These are phyloP conservation scores for Penicillium psychrosexuale DNA, from an alignment of 2,329 filamentous ascomycete genomes.

Conservation along the genomic window DNA sequence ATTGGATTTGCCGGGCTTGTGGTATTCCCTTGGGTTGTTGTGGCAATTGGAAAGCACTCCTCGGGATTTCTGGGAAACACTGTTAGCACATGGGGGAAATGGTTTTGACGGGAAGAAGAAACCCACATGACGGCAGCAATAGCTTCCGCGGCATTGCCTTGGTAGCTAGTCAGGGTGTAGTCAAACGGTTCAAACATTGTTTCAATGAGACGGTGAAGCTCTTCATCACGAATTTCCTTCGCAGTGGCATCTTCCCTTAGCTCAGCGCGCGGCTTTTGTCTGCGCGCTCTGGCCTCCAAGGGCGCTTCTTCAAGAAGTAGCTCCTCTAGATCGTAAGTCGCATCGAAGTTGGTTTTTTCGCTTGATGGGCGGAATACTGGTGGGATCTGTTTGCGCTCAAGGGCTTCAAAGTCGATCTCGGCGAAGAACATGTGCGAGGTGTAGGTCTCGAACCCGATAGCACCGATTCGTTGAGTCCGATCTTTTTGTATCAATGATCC, in stretches of 20 bases:
- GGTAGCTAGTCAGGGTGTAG: constrained; percentile 79
- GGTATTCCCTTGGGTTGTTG: constrained; percentile 14
- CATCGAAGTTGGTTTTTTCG: constrained; percentile 98
- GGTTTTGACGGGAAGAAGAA: constrained; percentile 1
- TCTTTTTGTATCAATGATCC: constrained; percentile 78
- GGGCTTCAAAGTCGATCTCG: constrained; percentile 73
- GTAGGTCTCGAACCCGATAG: constrained; percentile 76
- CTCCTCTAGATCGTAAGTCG: constrained; percentile 95
- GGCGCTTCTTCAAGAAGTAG: constrained; percentile 90
- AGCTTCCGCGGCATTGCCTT: constrained; percentile 48
- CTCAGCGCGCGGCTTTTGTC: constrained; percentile 89
- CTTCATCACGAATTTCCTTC: constrained; percentile 91
- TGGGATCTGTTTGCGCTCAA: constrained; percentile 83
- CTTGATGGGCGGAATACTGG: constrained; percentile 91
- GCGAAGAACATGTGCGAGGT: constrained; percentile 87
- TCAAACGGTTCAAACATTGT: constrained; percentile 92
- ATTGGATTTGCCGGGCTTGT: constrained; percentile 14
- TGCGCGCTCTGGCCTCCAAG: constrained; percentile 82
- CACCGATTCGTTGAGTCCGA: constrained; percentile 76
- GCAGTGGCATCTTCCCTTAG: constrained; percentile 92
- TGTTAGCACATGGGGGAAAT: constrained; percentile 8
- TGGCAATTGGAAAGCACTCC: constrained; percentile 32
- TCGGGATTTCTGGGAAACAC: constrained; percentile 36
- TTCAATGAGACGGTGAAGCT: constrained; percentile 91
- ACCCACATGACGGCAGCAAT: constrained; percentile 38